A percentile compares a stretch with the other conserved stretches of the same genome.
phyloP scores from a whole-genome alignment of 768 basidiomycete genomes.

The Lepiota brunneoincarnata region DNA sequence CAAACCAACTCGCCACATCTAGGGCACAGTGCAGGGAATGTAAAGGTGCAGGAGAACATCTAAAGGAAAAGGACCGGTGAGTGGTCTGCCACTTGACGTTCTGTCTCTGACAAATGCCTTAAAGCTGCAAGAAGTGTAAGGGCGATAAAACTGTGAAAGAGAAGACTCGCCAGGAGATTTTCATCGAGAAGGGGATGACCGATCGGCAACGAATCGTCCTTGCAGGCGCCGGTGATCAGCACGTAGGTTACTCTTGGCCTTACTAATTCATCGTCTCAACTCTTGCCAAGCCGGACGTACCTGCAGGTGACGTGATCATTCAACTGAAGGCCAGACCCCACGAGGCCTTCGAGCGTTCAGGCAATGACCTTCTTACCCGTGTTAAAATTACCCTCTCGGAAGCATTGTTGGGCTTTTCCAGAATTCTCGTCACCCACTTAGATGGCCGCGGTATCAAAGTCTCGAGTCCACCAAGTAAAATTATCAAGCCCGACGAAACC shows the following conservation, averaged over 20 bases:
- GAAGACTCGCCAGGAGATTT: conserved; percentile 86
- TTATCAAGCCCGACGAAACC: conserved; percentile 71
- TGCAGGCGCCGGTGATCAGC: conserved; percentile 89
- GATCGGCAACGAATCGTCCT: conserved; percentile 84
- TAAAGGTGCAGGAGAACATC: conserved; percentile 61
- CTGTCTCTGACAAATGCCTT: conserved; percentile 5
- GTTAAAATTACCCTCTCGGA: conserved; percentile 91
- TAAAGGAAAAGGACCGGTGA: conserved; percentile 84
- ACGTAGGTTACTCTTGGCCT: conserved; percentile 41
- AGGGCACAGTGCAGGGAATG: conserved; percentile 68
- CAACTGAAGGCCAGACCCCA: conserved; percentile 67
- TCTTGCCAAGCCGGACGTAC: conserved; percentile 66
- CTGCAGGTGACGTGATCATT: conserved; percentile 91
- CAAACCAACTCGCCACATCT: conserved; percentile 34
- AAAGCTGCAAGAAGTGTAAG: conserved; percentile 94
- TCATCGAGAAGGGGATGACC: conserved; percentile 83
- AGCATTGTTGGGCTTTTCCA: conserved; percentile 91
- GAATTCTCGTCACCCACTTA: conserved; percentile 86
- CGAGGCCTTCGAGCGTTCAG: conserved; percentile 78
- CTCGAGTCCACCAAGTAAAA: conserved; percentile 67
- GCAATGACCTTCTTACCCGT: conserved; percentile 75
- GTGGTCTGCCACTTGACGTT: conserved; percentile 18
- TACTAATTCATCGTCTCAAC: neutral
- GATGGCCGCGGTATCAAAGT: conserved; percentile 91
- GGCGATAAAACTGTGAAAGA: conserved; percentile 81